phyloP scores from a whole-genome alignment of 371 early-diverging fungal species.

The Amoeboradix gromovi region DNA sequence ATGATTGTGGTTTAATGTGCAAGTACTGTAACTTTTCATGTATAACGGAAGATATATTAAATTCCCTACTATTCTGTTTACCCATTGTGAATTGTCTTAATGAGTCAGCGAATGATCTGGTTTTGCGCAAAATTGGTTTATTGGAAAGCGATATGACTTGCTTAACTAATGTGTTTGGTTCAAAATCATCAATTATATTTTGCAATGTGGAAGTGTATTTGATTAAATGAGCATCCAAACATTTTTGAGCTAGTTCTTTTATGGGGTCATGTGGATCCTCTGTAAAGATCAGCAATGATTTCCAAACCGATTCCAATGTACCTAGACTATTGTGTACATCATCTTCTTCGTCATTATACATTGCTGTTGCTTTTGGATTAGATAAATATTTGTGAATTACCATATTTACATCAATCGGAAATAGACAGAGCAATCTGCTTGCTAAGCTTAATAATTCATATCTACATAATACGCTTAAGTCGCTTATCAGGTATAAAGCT shows the following conservation, averaged over 20 bases:
- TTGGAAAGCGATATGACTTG: not conserved
- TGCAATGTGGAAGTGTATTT: not conserved
- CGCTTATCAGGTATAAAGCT: not conserved
- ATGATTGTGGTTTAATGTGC: not conserved
- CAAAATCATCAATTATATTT: not conserved
- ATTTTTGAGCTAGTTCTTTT: not conserved
- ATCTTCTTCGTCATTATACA: not conserved
- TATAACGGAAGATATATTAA: not conserved
- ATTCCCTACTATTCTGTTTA: not conserved
- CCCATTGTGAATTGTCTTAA: not conserved
- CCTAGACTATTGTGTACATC: not conserved
- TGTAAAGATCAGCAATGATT: conserved; percentile 36
- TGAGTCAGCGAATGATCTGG: not conserved
- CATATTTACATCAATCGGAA: not conserved
- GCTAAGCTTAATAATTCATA: not conserved
- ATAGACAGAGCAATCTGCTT: not conserved
- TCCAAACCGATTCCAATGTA: conserved; percentile 26
- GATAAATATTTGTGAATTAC: not conserved
- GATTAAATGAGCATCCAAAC: not conserved
- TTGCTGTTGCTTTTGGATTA: not conserved
- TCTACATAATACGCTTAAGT: not conserved
- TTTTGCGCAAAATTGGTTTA: not conserved
- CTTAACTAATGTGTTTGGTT: not conserved
- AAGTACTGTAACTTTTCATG: not conserved
- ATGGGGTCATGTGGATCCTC: conserved; percentile 29